A percentile compares a stretch with the other conserved stretches of the same genome.
phyloP scores from a whole-genome alignment of 805 yeast species.

The Kazachstania psychrophila region DNA sequence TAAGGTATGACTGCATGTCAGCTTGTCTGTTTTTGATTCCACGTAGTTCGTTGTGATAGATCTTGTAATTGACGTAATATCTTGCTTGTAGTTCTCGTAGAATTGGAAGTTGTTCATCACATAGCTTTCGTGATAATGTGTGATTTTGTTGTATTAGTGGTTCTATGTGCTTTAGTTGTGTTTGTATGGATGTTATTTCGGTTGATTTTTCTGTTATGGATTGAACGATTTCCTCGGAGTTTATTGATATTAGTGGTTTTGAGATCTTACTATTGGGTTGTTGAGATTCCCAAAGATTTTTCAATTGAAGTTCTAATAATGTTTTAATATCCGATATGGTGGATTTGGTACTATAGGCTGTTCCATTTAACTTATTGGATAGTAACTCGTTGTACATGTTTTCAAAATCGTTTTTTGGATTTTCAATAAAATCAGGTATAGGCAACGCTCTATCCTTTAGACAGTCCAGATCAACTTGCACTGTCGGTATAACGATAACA shows the following conservation, averaged over 20 bases:
- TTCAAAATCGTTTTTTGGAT: conserved; percentile 14
- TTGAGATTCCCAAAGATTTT: no score
- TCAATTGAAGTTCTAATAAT: no score
- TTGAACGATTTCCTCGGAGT: neutral
- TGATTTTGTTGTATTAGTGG: conserved; percentile 14
- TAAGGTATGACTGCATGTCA: no score
- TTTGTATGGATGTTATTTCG: conserved; percentile 3
- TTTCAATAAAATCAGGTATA: conserved; percentile 12
- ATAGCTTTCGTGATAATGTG: conserved; percentile 6
- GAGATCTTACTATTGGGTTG: no score
- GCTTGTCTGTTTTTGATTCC: no score
- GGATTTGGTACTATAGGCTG: neutral
- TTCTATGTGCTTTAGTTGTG: conserved; percentile 7
- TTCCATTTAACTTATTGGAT: conserved; percentile 1
- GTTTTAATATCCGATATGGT: no score
- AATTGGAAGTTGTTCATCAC: conserved; percentile 13
- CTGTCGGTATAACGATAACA: neutral
- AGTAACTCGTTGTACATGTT: conserved; percentile 19
- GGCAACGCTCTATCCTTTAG: conserved; percentile 4
- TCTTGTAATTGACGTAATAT: conserved; percentile 17
- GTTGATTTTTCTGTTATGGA: conserved; percentile 3
- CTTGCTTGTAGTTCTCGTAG: conserved; percentile 12
- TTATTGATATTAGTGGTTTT: no score
- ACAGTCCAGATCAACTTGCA: neutral
- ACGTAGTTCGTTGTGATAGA: conserved; percentile 15